Evolutionary conservation across 306 rosid genomes (phyloP).

Genomic region (Citrullus colocynthis): DNA sequence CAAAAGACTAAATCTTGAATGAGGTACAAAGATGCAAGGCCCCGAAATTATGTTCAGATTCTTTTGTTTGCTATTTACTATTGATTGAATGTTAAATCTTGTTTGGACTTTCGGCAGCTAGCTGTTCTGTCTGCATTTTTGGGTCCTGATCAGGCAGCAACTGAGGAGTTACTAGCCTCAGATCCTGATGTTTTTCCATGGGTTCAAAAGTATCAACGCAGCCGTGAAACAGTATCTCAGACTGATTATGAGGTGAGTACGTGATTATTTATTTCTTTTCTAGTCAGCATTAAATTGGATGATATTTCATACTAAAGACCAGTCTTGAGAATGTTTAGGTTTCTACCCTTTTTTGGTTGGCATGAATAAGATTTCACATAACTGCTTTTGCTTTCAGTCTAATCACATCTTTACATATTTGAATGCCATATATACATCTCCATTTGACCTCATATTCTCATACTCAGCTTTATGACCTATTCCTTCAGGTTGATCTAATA

Average conservation of each 20-base stretch:
- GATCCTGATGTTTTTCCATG: conserved; percentile 79
- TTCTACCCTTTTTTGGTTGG: not conserved
- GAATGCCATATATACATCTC: not conserved
- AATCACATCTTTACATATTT: not conserved
- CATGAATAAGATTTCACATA: not conserved
- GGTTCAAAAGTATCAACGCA: conserved; percentile 82
- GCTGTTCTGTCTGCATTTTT: conserved; percentile 85
- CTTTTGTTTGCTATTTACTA: not conserved
- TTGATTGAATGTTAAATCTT: conserved; percentile 5
- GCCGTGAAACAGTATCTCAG: conserved; percentile 86
- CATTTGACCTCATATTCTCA: not conserved
- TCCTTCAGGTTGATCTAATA: conserved; percentile 79
- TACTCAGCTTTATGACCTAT: conserved; percentile 10
- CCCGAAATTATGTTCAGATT: not conserved
- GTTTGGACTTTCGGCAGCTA: conserved; percentile 29
- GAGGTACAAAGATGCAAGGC: not conserved
- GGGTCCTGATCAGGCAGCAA: conserved; percentile 79
- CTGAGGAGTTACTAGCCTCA: conserved; percentile 60
- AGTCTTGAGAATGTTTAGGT: not conserved
- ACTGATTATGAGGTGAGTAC: conserved; percentile 79
- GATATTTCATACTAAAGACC: not conserved
- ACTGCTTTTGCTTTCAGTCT: not conserved
- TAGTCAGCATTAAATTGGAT: not conserved
- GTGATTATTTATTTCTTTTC: not conserved
- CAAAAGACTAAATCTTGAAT: not conserved